Base-by-base conservation (phyloP, 495 filamentous ascomycete species). In the Xylaria cubensis region DNA sequence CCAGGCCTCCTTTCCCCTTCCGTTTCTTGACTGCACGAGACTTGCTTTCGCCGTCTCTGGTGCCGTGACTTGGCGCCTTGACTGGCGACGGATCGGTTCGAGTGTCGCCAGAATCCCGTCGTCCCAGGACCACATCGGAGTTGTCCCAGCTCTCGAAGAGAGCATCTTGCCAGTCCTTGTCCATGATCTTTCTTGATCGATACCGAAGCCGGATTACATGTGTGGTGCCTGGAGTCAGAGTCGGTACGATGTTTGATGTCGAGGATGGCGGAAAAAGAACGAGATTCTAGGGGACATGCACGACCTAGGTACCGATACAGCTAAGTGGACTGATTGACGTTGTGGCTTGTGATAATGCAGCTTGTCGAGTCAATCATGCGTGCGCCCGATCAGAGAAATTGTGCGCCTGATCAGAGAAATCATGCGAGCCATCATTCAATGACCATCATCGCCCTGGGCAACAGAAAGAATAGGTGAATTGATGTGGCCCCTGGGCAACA, bases 311-410 rank as follows among this genome's bases (percentile, higher is more conserved):
- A 26, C 34, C 15, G 51, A 36, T 29, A 56, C 50, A 26, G 36
- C 39, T 26, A 48, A 61, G 26, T 62, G 41, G 41, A 50, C 34
- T 24, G 17, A 67, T 6, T 34, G 46, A 53, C 32, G 17, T 44
- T 53, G 69, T 71, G 59, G 69, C 69, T 64, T 71, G 59, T 24
- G 29, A 42, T 42, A 21, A 36, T 71, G 69, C 69, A 71, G 69
- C 59, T 55, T 19, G 50, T 64, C 56, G 69, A 71, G 32, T 71
- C 59, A 64, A 55, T 13, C 44, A 56, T 24, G 39, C 61, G 39
- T 55, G 59, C 42, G 24, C 46, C 26, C 59, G 69, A 29, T 29
- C 26, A 29, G 26, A 29, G 26, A 29, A 29, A 29, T 29, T 29
- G 26, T 29, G 26, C 26, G 26, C 26, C 26, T 29, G 26, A 29